Percentiles rank a stretch among this genome's conserved stretches.
Conservation (phyloP, 495 filamentous ascomycete genomes). For the Geoglossum glabrum region DNA sequence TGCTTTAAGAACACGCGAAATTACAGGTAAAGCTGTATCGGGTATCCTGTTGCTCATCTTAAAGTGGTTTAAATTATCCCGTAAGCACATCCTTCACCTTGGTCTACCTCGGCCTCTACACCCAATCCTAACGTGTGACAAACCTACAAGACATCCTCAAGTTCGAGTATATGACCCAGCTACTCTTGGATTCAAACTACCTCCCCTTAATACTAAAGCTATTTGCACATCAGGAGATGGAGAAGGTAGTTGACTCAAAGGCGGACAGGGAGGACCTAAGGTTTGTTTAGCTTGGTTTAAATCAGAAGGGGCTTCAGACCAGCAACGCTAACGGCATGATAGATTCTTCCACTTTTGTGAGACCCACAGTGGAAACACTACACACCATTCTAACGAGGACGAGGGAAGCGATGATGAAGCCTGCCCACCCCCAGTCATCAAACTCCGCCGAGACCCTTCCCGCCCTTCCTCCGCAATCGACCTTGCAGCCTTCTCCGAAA, state of each 20-base stretch:
- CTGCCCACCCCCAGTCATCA: constrained; percentile 61
- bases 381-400: background rate
- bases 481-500: constrained; percentile 31
- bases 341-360: constrained; percentile 87
- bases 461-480: constrained; percentile 81
- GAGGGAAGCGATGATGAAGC: constrained; percentile 39
- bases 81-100: constrained; percentile 29
- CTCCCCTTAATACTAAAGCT: constrained; percentile 80
- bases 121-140: constrained; percentile 14
- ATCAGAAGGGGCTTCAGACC: background rate
- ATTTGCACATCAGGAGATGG: constrained; percentile 80
- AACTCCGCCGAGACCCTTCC: constrained; percentile 22
- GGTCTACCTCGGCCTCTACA: background rate
- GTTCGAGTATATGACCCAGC: constrained; percentile 86
- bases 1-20: constrained; percentile 59
- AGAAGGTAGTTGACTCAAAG: constrained; percentile 65
- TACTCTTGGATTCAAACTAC: constrained; percentile 85
- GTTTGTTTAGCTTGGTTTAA: background rate
- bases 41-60: constrained; percentile 65
- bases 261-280: constrained; percentile 45
- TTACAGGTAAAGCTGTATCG: constrained; percentile 75
- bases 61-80: constrained; percentile 93
- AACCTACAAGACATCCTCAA: constrained; percentile 61
- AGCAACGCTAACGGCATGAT: background rate
- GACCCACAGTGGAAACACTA: constrained; percentile 15